A percentile compares a stretch with the other conserved stretches of the same genome.
These are phyloP conservation scores for Capsella rubella DNA, from an alignment of 441 rosid genomes.

Conservation along the genomic window DNA sequence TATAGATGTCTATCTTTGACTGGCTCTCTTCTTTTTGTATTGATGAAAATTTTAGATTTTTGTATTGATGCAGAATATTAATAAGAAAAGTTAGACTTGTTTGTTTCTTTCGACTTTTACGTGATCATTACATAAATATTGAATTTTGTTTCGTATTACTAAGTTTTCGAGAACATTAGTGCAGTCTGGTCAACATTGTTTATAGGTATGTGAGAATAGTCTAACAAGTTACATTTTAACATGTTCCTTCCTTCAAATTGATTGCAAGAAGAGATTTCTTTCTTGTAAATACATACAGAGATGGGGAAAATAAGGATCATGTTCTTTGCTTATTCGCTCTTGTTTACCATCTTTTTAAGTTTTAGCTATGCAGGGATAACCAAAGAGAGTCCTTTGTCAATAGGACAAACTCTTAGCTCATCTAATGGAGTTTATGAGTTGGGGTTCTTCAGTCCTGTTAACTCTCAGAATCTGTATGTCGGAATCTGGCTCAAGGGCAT, in stretches of 20 bases:
- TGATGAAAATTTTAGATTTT: too few relatives aligned
- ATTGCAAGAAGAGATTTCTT: neutral
- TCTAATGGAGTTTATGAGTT: slow-evolving; percentile 43
- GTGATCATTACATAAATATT: too few relatives aligned
- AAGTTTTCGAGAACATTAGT: neutral
- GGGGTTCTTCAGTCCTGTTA: slow-evolving; percentile 42
- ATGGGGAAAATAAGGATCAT: neutral
- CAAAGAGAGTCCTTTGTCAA: neutral
- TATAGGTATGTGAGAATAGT: neutral
- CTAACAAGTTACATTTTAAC: neutral
- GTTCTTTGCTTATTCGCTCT: slow-evolving; percentile 3
- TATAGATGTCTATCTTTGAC: too few relatives aligned
- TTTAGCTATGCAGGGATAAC: slow-evolving; percentile 9
- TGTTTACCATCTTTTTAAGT: neutral
- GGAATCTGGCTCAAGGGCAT: slow-evolving; percentile 41
- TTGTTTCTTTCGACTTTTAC: too few relatives aligned
- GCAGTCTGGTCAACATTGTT: neutral
- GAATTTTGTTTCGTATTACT: too few relatives aligned
- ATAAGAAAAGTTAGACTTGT: too few relatives aligned
- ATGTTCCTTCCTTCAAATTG: neutral
- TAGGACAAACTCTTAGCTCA: slow-evolving; percentile 44
- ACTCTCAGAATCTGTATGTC: slow-evolving; percentile 30
- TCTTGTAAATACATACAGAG: neutral
- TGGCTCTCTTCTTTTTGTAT: too few relatives aligned
- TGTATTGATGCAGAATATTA: too few relatives aligned